Conservation (phyloP, 768 basidiomycete species). For the Trametes coccinea region DNA sequence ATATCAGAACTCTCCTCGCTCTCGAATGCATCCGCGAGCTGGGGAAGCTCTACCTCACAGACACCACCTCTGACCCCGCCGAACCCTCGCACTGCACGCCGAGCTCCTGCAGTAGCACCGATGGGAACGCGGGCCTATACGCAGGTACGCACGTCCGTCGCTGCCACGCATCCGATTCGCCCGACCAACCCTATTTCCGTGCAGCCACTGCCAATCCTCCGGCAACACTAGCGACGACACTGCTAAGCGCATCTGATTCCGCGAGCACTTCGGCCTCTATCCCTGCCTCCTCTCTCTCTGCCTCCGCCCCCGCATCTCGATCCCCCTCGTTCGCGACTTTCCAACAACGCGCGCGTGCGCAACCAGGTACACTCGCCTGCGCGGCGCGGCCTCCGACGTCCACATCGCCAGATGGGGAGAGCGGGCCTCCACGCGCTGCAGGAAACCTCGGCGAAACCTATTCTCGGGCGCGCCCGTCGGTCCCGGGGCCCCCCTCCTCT, state of each 20-base stretch:
- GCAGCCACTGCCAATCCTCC: not conserved
- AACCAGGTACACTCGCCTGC: not conserved
- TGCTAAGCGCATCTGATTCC: constrained; percentile 4
- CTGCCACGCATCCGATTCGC: constrained; percentile 6
- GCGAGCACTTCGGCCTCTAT: not conserved
- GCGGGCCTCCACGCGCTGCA: constrained; percentile 12
- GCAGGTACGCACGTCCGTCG: not conserved
- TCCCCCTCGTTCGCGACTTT: not conserved
- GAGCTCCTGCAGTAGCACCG: constrained; percentile 28
- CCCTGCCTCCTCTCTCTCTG: not conserved
- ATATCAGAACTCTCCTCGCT: constrained; percentile 28
- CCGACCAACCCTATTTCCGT: constrained; percentile 5
- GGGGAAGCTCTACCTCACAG: constrained; percentile 12
- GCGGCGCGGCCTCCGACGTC: not conserved
- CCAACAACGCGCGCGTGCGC: not conserved
- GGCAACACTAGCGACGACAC: not conserved
- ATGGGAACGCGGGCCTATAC: not conserved
- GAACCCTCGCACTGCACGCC: constrained; percentile 13
- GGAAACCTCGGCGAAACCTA: constrained; percentile 17
- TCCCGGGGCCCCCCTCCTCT: not conserved
- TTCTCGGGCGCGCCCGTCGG: not conserved
- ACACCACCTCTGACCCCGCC: not conserved
- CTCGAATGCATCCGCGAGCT: constrained; percentile 44
- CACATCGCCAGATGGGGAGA: not conserved
- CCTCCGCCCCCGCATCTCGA: not conserved